A percentile compares a stretch with the other conserved stretches of the same genome.
These are phyloP conservation scores for Phyllachora maydis DNA, from an alignment of 2,329 filamentous ascomycete species.

Conservation along the genomic window DNA sequence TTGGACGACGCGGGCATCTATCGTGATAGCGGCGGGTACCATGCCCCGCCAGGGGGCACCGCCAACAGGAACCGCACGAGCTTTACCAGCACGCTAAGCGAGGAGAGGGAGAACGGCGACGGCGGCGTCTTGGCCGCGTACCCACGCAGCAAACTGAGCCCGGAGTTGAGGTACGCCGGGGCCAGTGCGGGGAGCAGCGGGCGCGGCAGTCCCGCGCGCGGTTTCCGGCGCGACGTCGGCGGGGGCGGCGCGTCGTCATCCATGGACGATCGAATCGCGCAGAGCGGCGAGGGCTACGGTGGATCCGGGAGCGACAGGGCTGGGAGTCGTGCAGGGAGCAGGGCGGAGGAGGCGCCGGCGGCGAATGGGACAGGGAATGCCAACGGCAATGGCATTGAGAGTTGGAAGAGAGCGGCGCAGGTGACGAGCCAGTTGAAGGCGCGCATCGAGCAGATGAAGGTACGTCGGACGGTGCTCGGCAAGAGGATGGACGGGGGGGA, in stretches of 20 bases:
- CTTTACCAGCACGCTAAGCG: slow-evolving; percentile 43
- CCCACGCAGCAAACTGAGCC: slow-evolving; percentile 29
- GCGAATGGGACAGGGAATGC: slow-evolving; percentile 1
- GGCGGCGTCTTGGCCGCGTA: slow-evolving; percentile 8
- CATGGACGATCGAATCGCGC: slow-evolving; percentile 10
- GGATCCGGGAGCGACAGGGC: slow-evolving; percentile 5
- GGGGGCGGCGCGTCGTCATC: no score
- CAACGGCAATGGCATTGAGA: slow-evolving; percentile 59
- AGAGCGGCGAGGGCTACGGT: slow-evolving; percentile 3
- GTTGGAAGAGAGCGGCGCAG: slow-evolving; percentile 92
- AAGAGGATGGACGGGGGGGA: no score
- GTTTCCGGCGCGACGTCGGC: slow-evolving; percentile 19
- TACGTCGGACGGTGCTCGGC: no score
- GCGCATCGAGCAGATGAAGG: slow-evolving; percentile 97
- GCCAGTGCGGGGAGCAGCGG: slow-evolving; percentile 30
- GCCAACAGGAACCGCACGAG: slow-evolving; percentile 31
- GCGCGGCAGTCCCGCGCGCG: slow-evolving; percentile 35
- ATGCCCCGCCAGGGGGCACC: slow-evolving; percentile 5
- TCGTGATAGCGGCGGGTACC: slow-evolving; percentile 24
- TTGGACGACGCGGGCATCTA: slow-evolving; percentile 40
- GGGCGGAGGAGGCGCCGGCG: slow-evolving; percentile 3
- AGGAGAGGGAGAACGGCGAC: slow-evolving; percentile 60
- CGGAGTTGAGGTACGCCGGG: slow-evolving; percentile 26
- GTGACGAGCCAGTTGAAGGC: slow-evolving; percentile 96
- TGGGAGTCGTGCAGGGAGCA: slow-evolving; percentile 6